Evolutionary conservation across 2,329 filamentous ascomycete species (phyloP), one percentile per base, ranked within the genome.

Genomic region (Colletotrichum liaoningense): DNA sequence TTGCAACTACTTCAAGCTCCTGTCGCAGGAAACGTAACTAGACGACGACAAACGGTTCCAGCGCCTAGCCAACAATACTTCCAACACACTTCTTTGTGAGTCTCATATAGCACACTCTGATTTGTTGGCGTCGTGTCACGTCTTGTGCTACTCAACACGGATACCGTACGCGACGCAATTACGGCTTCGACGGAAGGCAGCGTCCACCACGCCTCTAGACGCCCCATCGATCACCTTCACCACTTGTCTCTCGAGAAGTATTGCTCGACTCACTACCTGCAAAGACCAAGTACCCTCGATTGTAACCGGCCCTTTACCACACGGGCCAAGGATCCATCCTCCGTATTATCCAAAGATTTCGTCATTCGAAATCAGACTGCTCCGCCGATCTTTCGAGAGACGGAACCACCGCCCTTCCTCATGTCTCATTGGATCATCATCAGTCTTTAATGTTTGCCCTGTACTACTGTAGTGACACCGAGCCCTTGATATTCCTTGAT

Each of bases 341-440:
- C 42, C 42, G 42, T 49, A 30, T 69, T 28, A 19, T 33, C 24
- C 38, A 55, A 55, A 55, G 26, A 57, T 70, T 14, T 62, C 55
- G 62, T 60, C 46, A 24, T 56, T 49, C 22, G 64, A 60, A 24
- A 16, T 33, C 55, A 24, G 54, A 56, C 38, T 24, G 30, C 33
- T 69, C 66, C 69, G 63, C 54, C 59, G 28, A 38, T 69, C 66
- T 59, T 64, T 60, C 59, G 16, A 46, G 6, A n/a, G 42, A 22
- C 42, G 42, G 19, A 35, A 4, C 14, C 33, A 16, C 24, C 22
- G 33, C 42, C 54, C 35, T 46, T 9, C 46, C 38, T 49, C 62
- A 56, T 72, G 70, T 64, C 46, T 69, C 12, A 42, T 54, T 60
- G 55, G 69, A 69, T 72, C 38, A 63, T 35, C 38, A 58, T 35